Base-by-base conservation (phyloP, 441 rosid species). In the Gossypium aridum region DNA sequence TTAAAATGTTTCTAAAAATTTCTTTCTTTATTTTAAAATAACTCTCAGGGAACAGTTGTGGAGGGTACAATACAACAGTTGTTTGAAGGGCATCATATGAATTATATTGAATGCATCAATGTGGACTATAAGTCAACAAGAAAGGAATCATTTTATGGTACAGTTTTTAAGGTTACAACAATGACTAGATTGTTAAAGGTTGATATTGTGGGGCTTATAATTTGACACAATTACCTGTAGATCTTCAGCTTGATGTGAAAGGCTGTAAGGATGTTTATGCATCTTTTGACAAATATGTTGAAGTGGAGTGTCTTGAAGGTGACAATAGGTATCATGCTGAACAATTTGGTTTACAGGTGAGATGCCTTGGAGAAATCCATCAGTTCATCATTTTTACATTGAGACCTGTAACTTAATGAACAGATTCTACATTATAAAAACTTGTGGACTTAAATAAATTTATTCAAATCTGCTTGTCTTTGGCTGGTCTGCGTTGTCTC, bases 81-180 rank as follows among this genome's bases (percentile, higher is more conserved):
- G 61, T 90, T 90, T 81, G 92, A 88, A 84, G 94, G 94, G 68
- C 94, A 90, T 71, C 90, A 90, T 60, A 90, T 87, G 94, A 88
- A 88, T 82, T 90, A 90, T 54, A 88, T 90, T 76, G 94, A 90
- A 79, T 90, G 94, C 85, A 87, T 88, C 71, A 88, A 88, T 79
- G 94, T 88, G 69, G 92, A 90, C 65, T 90, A 87, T 76, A 90
- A 88, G 72, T 90, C 94, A 60, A 90, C 91, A 4, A 85, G 94
- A 62, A 90, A 88, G 83, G 94, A 90, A 73, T 90, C 94, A 17
- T 90, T 88, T 83, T 90, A 90, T 54, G 92, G 94, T 90, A 84
- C 64, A 10, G 0, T 51, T 25, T 73, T 73, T 53, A 57, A 59
- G 70, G 64, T 76, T 75, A 37, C 51, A 39, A 51, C 65, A 67